phyloP scores from a whole-genome alignment of 495 filamentous ascomycete species.

The Glonium stellatum region DNA sequence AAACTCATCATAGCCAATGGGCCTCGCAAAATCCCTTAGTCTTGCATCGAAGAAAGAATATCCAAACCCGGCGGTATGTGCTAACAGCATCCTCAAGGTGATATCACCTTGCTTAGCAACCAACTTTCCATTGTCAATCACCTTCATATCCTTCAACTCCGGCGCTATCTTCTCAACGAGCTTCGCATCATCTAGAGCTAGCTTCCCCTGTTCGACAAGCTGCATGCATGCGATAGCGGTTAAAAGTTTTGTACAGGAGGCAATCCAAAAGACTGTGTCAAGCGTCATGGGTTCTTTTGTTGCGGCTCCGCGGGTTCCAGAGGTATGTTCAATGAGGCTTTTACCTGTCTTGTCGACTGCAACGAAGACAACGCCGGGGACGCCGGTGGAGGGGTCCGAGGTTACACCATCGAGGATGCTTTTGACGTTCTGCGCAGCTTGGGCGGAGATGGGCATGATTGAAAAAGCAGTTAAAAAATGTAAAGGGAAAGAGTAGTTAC shows the following conservation, averaged over 20 bases:
- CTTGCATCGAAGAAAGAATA: conserved; percentile 48
- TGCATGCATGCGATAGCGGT: conserved; percentile 50
- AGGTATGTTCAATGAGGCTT: conserved; percentile 41
- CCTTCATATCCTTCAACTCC: conserved; percentile 39
- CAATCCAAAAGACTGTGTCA: conserved; percentile 50
- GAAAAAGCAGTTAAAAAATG: background rate
- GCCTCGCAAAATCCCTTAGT: conserved; percentile 41
- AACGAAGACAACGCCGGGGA: conserved; percentile 41
- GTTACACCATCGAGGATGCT: conserved; percentile 15
- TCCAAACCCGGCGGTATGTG: conserved; percentile 46
- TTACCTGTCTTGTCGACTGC: conserved; percentile 42
- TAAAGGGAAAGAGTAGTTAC: background rate
- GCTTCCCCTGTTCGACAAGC: conserved; percentile 45
- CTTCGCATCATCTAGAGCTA: conserved; percentile 44
- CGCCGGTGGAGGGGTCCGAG: background rate
- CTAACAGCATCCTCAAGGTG: conserved; percentile 56
- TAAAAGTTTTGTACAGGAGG: conserved; percentile 53
- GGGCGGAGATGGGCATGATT: conserved; percentile 15
- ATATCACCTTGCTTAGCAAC: conserved; percentile 48
- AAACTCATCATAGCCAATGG: conserved; percentile 50
- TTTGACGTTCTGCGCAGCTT: conserved; percentile 16
- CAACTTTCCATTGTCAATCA: conserved; percentile 17
- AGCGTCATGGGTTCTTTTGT: conserved; percentile 41
- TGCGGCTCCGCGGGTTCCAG: conserved; percentile 37
- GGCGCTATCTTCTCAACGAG: conserved; percentile 42